These are phyloP conservation scores for Colletotrichum sublineola DNA, from an alignment of 2,329 filamentous ascomycete genomes.

Conservation along the genomic window DNA sequence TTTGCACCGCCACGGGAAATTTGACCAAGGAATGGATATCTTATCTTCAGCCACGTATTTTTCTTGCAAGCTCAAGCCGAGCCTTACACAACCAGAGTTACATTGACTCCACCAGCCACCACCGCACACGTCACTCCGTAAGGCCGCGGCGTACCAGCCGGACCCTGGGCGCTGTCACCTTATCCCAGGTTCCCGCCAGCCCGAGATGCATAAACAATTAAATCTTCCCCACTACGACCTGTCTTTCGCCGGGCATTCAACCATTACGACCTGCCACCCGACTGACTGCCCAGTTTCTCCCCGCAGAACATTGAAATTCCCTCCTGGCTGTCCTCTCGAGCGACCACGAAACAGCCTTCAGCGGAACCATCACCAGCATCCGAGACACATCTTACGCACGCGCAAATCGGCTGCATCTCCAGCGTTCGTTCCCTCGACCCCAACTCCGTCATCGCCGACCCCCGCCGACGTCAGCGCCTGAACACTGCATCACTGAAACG, in stretches of 20 bases:
- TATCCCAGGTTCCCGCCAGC: slow-evolving; percentile 36
- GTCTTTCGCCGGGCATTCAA: slow-evolving; percentile 30
- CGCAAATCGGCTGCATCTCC: slow-evolving; percentile 17
- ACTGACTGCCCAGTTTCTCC: slow-evolving; percentile 22
- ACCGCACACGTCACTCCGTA: slow-evolving; percentile 43
- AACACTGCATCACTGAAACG: slow-evolving; percentile 38
- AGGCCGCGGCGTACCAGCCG: slow-evolving; percentile 29
- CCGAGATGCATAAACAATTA: slow-evolving; percentile 42
- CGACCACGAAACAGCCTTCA: not conserved
- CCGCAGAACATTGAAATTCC: slow-evolving; percentile 21
- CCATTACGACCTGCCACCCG: slow-evolving; percentile 26
- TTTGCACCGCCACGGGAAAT: slow-evolving; percentile 41
- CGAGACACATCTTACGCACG: slow-evolving; percentile 27
- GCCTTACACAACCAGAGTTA: slow-evolving; percentile 20
- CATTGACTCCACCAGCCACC: slow-evolving; percentile 42
- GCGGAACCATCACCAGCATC: slow-evolving; percentile 15
- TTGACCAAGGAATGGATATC: slow-evolving; percentile 13
- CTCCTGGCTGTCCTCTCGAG: not conserved
- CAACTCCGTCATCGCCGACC: slow-evolving; percentile 37
- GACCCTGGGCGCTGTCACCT: slow-evolving; percentile 38
- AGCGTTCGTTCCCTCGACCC: slow-evolving; percentile 5
- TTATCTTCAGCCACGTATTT: slow-evolving; percentile 39
- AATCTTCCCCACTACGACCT: slow-evolving; percentile 38
- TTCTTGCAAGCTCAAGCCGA: slow-evolving; percentile 1
- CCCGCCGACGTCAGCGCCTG: slow-evolving; percentile 41